Conservation (phyloP, 352 stramenopile species). For the Globisporangium heterothallicum region DNA sequence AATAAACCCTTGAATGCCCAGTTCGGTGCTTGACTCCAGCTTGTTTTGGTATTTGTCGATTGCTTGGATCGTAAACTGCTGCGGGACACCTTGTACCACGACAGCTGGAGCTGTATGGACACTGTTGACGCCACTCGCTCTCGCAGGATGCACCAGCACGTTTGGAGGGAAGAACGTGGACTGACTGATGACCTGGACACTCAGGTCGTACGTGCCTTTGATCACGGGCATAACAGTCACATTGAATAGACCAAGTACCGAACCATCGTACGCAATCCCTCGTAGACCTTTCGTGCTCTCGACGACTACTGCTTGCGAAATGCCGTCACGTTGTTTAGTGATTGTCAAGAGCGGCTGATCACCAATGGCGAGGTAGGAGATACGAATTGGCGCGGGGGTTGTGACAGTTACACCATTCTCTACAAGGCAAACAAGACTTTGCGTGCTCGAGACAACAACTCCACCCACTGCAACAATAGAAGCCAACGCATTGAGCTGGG, state of each 20-base stretch:
- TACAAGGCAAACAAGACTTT: constrained; percentile 34
- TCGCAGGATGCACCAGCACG: constrained; percentile 78
- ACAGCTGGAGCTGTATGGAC: constrained; percentile 78
- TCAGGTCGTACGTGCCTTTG: constrained; percentile 59
- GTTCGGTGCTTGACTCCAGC: constrained; percentile 73
- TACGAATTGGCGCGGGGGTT: constrained; percentile 24
- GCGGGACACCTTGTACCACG: constrained; percentile 68
- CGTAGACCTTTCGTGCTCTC: constrained; percentile 71
- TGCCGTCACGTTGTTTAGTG: constrained; percentile 40
- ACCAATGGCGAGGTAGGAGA: constrained; percentile 45
- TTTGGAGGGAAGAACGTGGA: constrained; percentile 63
- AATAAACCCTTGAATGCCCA: constrained; percentile 49
- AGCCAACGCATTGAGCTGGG: constrained; percentile 43
- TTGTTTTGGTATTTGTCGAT: constrained; percentile 91
- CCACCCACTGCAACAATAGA: constrained; percentile 36
- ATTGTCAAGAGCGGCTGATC: constrained; percentile 35
- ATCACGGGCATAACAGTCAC: constrained; percentile 81
- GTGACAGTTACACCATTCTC: constrained; percentile 18
- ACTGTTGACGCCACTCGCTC: constrained; percentile 50
- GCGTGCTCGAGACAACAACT: constrained; percentile 38
- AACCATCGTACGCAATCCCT: constrained; percentile 63
- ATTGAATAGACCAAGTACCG: constrained; percentile 61
- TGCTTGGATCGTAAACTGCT: constrained; percentile 83
- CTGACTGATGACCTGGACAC: constrained; percentile 40
- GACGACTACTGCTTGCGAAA: constrained; percentile 31